These are phyloP conservation scores for Myxozyma monticola DNA, from an alignment of 805 yeast species.

Conservation along the genomic window DNA sequence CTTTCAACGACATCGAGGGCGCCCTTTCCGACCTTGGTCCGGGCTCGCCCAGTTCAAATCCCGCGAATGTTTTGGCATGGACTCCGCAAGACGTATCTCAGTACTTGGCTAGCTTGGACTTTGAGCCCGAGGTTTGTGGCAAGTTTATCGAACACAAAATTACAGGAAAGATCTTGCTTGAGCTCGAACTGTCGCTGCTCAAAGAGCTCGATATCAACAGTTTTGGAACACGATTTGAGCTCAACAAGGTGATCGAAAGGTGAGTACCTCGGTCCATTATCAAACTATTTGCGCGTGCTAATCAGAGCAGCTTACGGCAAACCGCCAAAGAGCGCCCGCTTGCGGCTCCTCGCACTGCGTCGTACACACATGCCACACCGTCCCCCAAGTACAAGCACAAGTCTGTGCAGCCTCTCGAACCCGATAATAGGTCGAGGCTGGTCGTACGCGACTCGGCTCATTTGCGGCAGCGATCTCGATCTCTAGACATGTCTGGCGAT, in stretches of 20 bases:
- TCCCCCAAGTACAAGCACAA: slow-evolving; percentile 12
- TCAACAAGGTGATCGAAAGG: slow-evolving; percentile 69
- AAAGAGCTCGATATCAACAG: slow-evolving; percentile 90
- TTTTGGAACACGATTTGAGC: slow-evolving; percentile 93
- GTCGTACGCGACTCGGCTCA: slow-evolving; percentile 14
- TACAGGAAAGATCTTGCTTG: slow-evolving; percentile 80
- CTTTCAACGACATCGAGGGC: slow-evolving; percentile 42
- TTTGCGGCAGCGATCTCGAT: slow-evolving; percentile 25
- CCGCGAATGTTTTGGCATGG: slow-evolving; percentile 53
- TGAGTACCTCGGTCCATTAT: neutral
- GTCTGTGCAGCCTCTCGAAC: slow-evolving; percentile 19
- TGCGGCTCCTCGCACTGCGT: too few species aligned
- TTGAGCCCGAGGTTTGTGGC: slow-evolving; percentile 71
- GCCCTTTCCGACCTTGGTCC: slow-evolving; percentile 41
- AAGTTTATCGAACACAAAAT: slow-evolving; percentile 86
- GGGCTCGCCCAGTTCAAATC: neutral
- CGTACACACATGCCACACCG: too few species aligned
- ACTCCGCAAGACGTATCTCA: slow-evolving; percentile 80
- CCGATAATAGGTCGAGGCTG: slow-evolving; percentile 11
- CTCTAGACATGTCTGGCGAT: slow-evolving; percentile 17
- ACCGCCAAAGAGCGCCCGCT: too few species aligned
- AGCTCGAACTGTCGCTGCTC: slow-evolving; percentile 78
- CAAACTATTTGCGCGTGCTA: too few species aligned
- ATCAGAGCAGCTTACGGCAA: too few species aligned
- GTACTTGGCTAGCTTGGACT: slow-evolving; percentile 71